These are phyloP conservation scores for Acephala macrosclerotiorum DNA, from an alignment of 2,329 filamentous ascomycete species.

Conservation along the genomic window DNA sequence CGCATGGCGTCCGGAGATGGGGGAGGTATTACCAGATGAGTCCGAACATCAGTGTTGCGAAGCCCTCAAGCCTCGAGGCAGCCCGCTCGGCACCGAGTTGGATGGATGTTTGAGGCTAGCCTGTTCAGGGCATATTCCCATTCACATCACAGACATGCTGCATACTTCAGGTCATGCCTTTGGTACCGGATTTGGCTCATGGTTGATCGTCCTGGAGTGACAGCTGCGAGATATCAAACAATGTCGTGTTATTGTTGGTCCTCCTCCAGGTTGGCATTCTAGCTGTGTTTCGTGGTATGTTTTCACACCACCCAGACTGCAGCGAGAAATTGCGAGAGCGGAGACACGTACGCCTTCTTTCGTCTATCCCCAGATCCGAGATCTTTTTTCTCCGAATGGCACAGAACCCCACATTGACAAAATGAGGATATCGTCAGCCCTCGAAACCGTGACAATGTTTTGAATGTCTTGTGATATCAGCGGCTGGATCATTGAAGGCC, in stretches of 20 bases:
- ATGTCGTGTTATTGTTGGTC: neutral
- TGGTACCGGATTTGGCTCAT: neutral
- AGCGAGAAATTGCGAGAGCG: neutral
- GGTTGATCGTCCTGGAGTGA: neutral
- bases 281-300: constrained; percentile 1
- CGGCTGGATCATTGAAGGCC: neutral
- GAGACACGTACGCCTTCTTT: neutral
- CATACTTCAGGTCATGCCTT: constrained; percentile 3
- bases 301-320: neutral
- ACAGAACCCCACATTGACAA: neutral
- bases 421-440: neutral
- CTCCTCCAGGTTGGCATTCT: neutral
- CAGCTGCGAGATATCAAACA: constrained; percentile 5
- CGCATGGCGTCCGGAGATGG: constrained; percentile 4
- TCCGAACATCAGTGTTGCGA: neutral
- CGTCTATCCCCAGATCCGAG: neutral
- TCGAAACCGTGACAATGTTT: neutral
- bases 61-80: neutral
- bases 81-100: neutral
- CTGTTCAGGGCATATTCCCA: neutral
- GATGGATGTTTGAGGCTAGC: constrained; percentile 2
- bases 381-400: neutral
- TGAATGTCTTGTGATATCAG: constrained; percentile 3
- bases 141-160: constrained; percentile 1
- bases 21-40: neutral